These are phyloP conservation scores for Cercophora newfieldiana DNA, from an alignment of 495 filamentous ascomycete species.

Conservation along the genomic window DNA sequence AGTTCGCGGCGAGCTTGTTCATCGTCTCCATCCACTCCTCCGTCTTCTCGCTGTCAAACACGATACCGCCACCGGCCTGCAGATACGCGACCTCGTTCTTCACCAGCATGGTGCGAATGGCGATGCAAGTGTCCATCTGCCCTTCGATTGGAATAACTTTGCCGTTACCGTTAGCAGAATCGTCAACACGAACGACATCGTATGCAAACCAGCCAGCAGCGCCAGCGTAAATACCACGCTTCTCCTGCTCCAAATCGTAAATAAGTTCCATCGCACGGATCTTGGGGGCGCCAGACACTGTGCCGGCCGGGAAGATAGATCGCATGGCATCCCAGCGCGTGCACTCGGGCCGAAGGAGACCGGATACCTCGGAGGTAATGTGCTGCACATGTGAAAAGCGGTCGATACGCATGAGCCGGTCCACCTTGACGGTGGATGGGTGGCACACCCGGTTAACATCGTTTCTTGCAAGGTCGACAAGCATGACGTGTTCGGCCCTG, in stretches of 20 bases:
- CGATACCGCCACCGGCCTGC: slow-evolving; percentile 95
- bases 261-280: slow-evolving; percentile 96
- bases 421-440: slow-evolving; percentile 81
- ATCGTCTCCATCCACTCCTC: slow-evolving; percentile 97
- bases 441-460: slow-evolving; percentile 96
- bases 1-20: slow-evolving; percentile 90
- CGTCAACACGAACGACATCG: slow-evolving; percentile 48
- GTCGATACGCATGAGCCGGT: slow-evolving; percentile 93
- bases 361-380: slow-evolving; percentile 91
- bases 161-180: slow-evolving; percentile 27
- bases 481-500: slow-evolving; percentile 97
- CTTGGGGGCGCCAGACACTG: slow-evolving; percentile 92
- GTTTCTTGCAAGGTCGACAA: slow-evolving; percentile 96
- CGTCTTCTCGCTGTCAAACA: slow-evolving; percentile 90
- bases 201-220: slow-evolving; percentile 93
- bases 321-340: slow-evolving; percentile 95
- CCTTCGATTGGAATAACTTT: slow-evolving; percentile 53
- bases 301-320: slow-evolving; percentile 93
- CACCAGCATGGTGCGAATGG: slow-evolving; percentile 92
- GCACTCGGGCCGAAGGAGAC: slow-evolving; percentile 75
- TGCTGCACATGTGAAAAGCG: slow-evolving; percentile 97
- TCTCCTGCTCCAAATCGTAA: slow-evolving; percentile 89
- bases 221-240: slow-evolving; percentile 94
- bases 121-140: slow-evolving; percentile 98
- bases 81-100: slow-evolving; percentile 91